A percentile compares a stretch with the other conserved stretches of the same genome.
Conservation (phyloP, 345 rosid species). For the Draba incana region DNA sequence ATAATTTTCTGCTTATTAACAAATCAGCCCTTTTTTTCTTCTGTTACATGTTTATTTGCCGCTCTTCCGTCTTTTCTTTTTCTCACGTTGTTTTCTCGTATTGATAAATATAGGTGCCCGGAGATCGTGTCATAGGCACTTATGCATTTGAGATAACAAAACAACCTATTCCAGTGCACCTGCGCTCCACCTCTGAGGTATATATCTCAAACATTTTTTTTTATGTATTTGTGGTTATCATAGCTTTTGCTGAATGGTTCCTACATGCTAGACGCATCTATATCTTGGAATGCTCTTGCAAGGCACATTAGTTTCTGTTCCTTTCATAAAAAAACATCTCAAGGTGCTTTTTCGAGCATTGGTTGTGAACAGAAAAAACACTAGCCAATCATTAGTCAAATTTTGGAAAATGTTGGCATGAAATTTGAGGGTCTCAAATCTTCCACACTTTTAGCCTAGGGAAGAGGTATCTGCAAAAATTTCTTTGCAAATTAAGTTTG, state of each 20-base stretch:
- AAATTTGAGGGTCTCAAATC: conserved; percentile 8
- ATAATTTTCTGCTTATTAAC: conserved; percentile 17
- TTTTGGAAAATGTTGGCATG: neutral
- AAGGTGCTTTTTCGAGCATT: conserved; percentile 15
- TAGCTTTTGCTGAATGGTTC: conserved; percentile 17
- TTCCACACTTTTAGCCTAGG: neutral
- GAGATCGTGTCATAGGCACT: conserved; percentile 79
- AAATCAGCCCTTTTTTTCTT: neutral
- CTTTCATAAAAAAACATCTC: neutral
- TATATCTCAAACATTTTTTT: conserved; percentile 10
- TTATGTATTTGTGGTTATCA: conserved; percentile 19
- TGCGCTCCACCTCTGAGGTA: conserved; percentile 83
- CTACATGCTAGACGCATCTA: conserved; percentile 4
- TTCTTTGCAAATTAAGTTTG: neutral
- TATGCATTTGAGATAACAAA: conserved; percentile 79
- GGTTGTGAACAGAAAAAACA: conserved; percentile 12
- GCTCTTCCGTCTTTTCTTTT: conserved; percentile 18
- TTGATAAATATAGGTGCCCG: conserved; percentile 65
- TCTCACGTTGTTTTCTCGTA: conserved; percentile 27
- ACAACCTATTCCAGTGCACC: conserved; percentile 59
- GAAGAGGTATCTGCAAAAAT: neutral
- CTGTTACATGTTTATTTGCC: conserved; percentile 15
- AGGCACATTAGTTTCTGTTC: neutral
- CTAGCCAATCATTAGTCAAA: conserved; percentile 12
- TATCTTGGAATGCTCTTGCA: conserved; percentile 12